Base-by-base conservation (phyloP, 2,329 filamentous ascomycete species). In the Claviceps sorghi region DNA sequence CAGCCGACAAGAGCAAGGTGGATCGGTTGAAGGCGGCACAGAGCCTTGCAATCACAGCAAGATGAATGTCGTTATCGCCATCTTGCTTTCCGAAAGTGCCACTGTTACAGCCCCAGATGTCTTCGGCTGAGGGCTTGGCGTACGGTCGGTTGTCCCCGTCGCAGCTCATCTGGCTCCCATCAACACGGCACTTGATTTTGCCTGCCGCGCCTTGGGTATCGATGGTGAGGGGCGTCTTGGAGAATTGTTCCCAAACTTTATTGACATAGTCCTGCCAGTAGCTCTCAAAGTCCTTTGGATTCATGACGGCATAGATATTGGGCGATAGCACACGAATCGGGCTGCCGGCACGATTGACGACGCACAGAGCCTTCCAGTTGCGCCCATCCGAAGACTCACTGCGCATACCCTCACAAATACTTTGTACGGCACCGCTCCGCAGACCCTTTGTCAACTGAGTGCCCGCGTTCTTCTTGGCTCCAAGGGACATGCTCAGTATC, bases 61-160 rank as follows among this genome's bases (percentile, higher is more conserved):
- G 52, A 56, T 74, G 71, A 2, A 72, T 57, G 5, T 52, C 62
- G 52, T 70, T 72, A 54, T 74, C 71, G 8, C 57, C 58, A 0
- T 52, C 57, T 2, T 57, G 50, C n/a, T 67, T 65, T 2, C 56
- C 64, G 52, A 77, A 76, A 0, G 74, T 68, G 0, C 74, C 74
- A 11, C 64, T 67, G 65, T 74, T 71, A 65, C 74, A 77, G 22
- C 72, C 70, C 65, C 72, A 79, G 57, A 77, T 74, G 53, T 77
- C 74, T 6, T 56, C 56, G 8, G 67, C 65, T 4, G 62, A 60
- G 11, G 74, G 74, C 57, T 72, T 73, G 6, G 56, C 49, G 58
- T 74, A 76, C 17, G 56, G 61, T 3, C 67, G 65, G 59, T 70
- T 69, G 56, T 74, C 73, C 1, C 68, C 67, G 4, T 61, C 57